Evolutionary conservation across 2,329 filamentous ascomycete species (phyloP).

Genomic region (Ophiosphaerella narmari): DNA sequence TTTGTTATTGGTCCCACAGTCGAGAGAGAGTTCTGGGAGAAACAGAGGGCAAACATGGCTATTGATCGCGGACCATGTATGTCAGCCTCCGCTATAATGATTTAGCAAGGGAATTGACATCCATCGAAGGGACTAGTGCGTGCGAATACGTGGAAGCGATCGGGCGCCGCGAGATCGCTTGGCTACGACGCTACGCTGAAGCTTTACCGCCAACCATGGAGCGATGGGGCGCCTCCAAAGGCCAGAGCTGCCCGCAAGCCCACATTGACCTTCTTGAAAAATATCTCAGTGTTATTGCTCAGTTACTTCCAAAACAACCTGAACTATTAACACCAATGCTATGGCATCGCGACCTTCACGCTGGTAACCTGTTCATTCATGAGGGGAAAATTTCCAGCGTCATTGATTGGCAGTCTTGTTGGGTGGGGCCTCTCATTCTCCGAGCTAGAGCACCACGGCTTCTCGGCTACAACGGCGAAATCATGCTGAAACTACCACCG

Average conservation of each 20-base stretch:
- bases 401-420: conserved; percentile 51
- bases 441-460: conserved; percentile 32
- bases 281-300: conserved; percentile 37
- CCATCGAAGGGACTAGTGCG: conserved; percentile 17
- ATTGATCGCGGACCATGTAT: conserved; percentile 50
- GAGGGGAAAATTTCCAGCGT: conserved; percentile 42
- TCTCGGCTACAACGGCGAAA: conserved; percentile 35
- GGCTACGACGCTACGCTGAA: conserved; percentile 37
- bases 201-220: conserved; percentile 13
- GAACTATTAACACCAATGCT: conserved; percentile 34
- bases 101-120: no score
- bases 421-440: conserved; percentile 28
- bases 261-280: conserved; percentile 42
- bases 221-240: conserved; percentile 18
- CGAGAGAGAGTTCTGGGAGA: conserved; percentile 43
- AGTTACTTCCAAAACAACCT: conserved; percentile 28
- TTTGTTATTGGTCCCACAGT: conserved; percentile 48
- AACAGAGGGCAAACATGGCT: conserved; percentile 38
- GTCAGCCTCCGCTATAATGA: conserved; percentile 3
- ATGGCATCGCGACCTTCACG: conserved; percentile 48
- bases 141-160: conserved; percentile 42
- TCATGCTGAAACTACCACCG: conserved; percentile 33
- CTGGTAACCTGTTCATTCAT: conserved; percentile 48
- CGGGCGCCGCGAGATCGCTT: conserved; percentile 41
- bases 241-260: conserved; percentile 20